Base-by-base conservation (phyloP, 139 green algal species). In the Volvox africanus region DNA sequence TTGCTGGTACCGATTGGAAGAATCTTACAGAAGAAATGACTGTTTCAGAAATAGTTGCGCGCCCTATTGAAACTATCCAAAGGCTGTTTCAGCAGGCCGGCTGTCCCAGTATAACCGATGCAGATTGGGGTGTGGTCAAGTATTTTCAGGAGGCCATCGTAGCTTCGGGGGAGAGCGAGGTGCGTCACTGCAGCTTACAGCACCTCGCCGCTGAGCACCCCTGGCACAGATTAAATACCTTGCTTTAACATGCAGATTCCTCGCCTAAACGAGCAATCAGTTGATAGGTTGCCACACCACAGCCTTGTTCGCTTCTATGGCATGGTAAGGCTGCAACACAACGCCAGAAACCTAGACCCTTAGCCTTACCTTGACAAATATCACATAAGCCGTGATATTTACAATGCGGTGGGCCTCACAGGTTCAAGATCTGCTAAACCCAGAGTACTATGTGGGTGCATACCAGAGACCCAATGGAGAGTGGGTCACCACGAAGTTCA, bases 381-480 rank as follows among this genome's bases (percentile, higher is more conserved):
- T 14, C 67, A 75, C 67, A 28, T 28, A 28, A 11, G 67, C 11
- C 22, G 22, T 75, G 67, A n/a, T n/a, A n/a, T n/a, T n/a, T 12
- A 28, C 67, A 12, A 12, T 28, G 22, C 24, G 67, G 24, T 75
- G 5, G 20, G 14, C 61, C 18, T 12, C 30, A 22, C 93, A 97
- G 96, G 95, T 97, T 26, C 89, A 95, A 33, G 96, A 98, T 87
- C 96, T 97, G 92, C 76, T 94, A 19, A 95, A 98, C 80, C 94
- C 95, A 2, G 95, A 98, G 90, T 97, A 95, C 83, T 97, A 95
- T 50, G 28, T 96, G n/a, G 92, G 93, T 0, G 94, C 95, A 1
- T 94, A 92, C 85, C 91, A 88, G 80, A 55, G 50, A 1, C 6
- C 88, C 1, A 88, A 92, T 61, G 94, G 94, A 18, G 67, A 22